These are phyloP conservation scores for Neohortaea acidophila DNA, from an alignment of 495 filamentous ascomycete species.

Conservation along the genomic window DNA sequence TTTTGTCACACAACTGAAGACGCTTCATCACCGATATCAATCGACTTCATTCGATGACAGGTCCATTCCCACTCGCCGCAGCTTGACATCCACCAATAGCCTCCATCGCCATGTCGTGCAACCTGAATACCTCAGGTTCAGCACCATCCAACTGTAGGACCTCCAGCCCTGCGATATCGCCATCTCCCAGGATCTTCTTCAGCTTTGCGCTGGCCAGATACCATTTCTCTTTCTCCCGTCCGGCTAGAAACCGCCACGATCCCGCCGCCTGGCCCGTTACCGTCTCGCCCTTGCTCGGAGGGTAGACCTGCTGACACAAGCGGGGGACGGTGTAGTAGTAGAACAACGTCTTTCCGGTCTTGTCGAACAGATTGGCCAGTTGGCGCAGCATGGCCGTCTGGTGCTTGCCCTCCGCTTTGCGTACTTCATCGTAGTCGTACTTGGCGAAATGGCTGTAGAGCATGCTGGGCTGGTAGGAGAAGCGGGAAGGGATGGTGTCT, in stretches of 20 bases:
- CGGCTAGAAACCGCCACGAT: constrained; percentile 1
- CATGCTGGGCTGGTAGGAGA: neutral
- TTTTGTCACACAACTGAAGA: too few relatives aligned
- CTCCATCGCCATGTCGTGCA: constrained; percentile 6
- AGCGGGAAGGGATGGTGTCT: constrained; percentile 7
- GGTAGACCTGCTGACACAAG: neutral
- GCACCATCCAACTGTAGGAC: constrained; percentile 3
- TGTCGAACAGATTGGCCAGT: constrained; percentile 3
- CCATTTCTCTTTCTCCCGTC: constrained; percentile 1
- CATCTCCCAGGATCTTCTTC: constrained; percentile 5
- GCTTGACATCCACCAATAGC: too few relatives aligned
- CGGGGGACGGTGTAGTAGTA: constrained; percentile 7
- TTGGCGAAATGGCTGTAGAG: constrained; percentile 8
- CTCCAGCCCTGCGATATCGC: constrained; percentile 4
- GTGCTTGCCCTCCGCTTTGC: constrained; percentile 5
- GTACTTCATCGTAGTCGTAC: constrained; percentile 5
- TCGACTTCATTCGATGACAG: too few relatives aligned
- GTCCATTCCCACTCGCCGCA: too few relatives aligned
- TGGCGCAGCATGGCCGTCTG: constrained; percentile 5
- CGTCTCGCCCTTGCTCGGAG: neutral
- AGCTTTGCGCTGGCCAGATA: neutral
- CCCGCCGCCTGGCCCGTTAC: constrained; percentile 1
- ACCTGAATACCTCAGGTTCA: constrained; percentile 2
- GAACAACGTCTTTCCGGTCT: constrained; percentile 6
- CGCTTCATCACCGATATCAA: too few relatives aligned